Evolutionary conservation across 805 yeast species (phyloP), one percentile per base, ranked within the genome.

Genomic region (Barnettozyma vustinii): DNA sequence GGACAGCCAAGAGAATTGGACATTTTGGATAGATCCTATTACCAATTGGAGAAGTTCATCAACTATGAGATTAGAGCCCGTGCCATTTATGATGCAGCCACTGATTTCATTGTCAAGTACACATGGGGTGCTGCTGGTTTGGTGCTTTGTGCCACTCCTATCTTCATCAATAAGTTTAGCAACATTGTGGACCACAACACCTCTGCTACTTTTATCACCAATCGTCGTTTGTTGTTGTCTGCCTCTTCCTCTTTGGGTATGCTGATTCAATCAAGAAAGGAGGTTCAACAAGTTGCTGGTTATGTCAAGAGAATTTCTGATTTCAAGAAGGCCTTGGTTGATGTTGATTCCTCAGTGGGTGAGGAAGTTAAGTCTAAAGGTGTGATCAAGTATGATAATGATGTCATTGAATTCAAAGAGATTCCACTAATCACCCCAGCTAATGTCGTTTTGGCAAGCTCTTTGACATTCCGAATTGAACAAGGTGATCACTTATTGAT

Each of bases 111-210:
- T 47, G 91, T 91, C 52, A 91, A 91, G 68, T 91, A 91, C 67
- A 80, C 89, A 44, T 85, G 97, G 91, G 98, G 98, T 53, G 98
- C 97, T 2, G 88, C 94, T 30, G 98, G 98, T 10, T 74, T 91
- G 51, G 79, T 83, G 1, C 73, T 91, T 43, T 91, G 97, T 67
- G 82, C 96, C 2, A 81, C 91, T 3, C 97, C 98, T 6, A 86
- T 90, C 2, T 91, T 91, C 62, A 77, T 81, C 60, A 72, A 75
- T 51, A 72, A 80, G 45, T 76, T 67, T 72, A 42, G 51, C 52
- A 33, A 52, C 50, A 30, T 57, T n/a, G 60, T 66, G 42, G 80
- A 80, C 32, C 56, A 60, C 6, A 71, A 67, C 44, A 77, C 79
- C 1, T 83, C 96, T 0, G 89, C 91, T n/a, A 85, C 83, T 50